Conservation (phyloP, 2,329 filamentous ascomycete species). For the Apiospora kogelbergensis region DNA sequence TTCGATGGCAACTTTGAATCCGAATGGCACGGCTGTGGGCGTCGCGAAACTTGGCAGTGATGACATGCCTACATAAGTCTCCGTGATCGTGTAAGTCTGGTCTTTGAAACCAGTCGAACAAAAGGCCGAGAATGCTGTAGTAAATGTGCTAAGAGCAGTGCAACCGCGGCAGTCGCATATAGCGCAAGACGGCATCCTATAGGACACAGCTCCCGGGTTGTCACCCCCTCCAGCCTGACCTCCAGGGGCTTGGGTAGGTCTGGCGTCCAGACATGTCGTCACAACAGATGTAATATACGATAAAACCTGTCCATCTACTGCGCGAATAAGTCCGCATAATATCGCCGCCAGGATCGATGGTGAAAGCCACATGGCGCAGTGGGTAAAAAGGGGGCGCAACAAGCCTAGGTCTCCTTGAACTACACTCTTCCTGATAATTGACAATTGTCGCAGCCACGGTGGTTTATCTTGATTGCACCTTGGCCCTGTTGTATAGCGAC, state of each 20-base stretch:
- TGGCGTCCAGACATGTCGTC: conserved; percentile 16
- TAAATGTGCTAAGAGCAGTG: conserved; percentile 20
- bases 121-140: conserved; percentile 17
- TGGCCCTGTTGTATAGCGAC: too few species aligned
- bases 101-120: conserved; percentile 12
- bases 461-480: background rate
- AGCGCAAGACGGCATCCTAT: conserved; percentile 20
- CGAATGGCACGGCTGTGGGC: conserved; percentile 19
- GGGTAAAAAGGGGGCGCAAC: background rate
- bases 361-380: background rate
- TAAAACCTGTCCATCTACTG: conserved; percentile 14
- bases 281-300: conserved; percentile 16
- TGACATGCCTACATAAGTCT: conserved; percentile 23
- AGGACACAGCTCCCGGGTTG: conserved; percentile 8
- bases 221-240: background rate
- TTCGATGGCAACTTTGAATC: conserved; percentile 20
- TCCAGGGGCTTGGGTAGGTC: background rate
- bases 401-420: background rate
- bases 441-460: background rate
- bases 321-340: background rate
- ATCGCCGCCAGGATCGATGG: background rate
- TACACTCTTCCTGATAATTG: background rate
- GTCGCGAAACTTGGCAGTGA: conserved; percentile 18
- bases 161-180: conserved; percentile 19
- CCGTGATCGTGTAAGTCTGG: conserved; percentile 21